phyloP scores from a whole-genome alignment of 106 monocot genomes.

The Ottelia alismoides region DNA sequence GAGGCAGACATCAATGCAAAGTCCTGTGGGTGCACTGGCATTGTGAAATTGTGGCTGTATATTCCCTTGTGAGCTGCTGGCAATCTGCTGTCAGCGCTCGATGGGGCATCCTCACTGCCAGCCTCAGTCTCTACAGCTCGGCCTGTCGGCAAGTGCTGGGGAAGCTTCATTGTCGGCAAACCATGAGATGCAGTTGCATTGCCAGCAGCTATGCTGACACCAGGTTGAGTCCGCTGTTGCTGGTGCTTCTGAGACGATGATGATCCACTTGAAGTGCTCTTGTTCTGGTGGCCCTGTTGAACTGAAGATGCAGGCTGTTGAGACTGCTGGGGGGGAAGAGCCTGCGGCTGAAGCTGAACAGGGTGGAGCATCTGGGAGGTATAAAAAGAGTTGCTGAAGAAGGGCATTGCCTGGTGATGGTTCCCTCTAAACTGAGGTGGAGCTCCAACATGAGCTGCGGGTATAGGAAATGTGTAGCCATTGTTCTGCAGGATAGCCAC shows the following conservation, averaged over 20 bases:
- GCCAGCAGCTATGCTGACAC: conserved; percentile 5
- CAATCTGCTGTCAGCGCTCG: conserved; percentile 20
- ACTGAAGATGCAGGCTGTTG: conserved; percentile 12
- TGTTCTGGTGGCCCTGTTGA: conserved; percentile 37
- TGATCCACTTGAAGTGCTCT: conserved; percentile 50
- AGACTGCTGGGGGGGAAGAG: conserved; percentile 12
- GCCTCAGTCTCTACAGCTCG: conserved; percentile 26
- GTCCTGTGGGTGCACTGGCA: conserved; percentile 58
- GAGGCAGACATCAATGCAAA: conserved; percentile 50
- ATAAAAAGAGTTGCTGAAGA: conserved; percentile 68
- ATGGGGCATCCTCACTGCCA: conserved; percentile 27
- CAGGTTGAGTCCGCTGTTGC: conserved; percentile 20
- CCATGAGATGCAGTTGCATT: conserved; percentile 6
- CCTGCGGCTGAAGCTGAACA: conserved; percentile 44
- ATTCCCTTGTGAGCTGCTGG: conserved; percentile 44
- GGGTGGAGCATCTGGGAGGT: conserved; percentile 71
- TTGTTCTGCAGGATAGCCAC: conserved; percentile 75
- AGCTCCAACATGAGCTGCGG: conserved; percentile 43
- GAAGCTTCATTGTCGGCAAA: conserved; percentile 13
- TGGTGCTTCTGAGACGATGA: conserved; percentile 63
- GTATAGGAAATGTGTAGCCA: conserved; percentile 64
- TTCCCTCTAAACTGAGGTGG: conserved; percentile 35
- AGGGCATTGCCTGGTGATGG: conserved; percentile 57
- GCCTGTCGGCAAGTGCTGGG: conserved; percentile 8
- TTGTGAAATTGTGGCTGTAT: conserved; percentile 30